Evolutionary conservation across 2,329 filamentous ascomycete species (phyloP).

Genomic region (Aspergillus floridensis): DNA sequence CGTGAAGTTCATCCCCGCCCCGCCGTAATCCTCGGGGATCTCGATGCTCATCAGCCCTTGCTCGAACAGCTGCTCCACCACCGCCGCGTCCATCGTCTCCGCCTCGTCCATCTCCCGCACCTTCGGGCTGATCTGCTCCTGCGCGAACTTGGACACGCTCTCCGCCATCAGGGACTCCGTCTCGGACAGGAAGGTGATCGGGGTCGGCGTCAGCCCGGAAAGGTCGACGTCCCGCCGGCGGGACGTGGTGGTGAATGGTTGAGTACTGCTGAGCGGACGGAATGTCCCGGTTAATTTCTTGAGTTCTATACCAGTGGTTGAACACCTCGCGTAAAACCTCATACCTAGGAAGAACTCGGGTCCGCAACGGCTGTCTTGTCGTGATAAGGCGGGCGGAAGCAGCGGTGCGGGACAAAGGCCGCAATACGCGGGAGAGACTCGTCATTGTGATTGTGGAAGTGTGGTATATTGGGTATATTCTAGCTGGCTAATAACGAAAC

Average conservation of each 20-base stretch:
- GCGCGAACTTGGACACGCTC: conserved; percentile 84
- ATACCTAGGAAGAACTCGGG: conserved; percentile 44
- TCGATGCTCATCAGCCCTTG: conserved; percentile 97
- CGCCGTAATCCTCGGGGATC: conserved; percentile 95
- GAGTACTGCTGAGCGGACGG: conserved; percentile 34
- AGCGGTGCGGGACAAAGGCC: conserved; percentile 44
- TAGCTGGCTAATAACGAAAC: too few species aligned
- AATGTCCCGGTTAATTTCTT: background rate
- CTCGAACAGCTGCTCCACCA: conserved; percentile 94
- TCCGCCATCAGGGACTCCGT: conserved; percentile 87
- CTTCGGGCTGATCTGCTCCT: conserved; percentile 82
- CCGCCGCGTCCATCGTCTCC: conserved; percentile 81
- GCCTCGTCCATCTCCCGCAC: conserved; percentile 97
- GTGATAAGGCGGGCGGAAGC: conserved; percentile 38
- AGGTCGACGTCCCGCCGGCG: conserved; percentile 61
- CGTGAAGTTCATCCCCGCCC: conserved; percentile 98
- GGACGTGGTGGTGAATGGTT: conserved; percentile 61
- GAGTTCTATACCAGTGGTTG: too few species aligned
- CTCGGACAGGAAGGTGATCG: conserved; percentile 90
- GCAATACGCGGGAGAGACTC: conserved; percentile 47
- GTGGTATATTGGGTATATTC: too few species aligned
- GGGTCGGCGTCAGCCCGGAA: conserved; percentile 77
- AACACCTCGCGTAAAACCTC: background rate
- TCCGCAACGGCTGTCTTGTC: conserved; percentile 36
- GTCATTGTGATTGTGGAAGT: conserved; percentile 41